Evolutionary conservation across 768 basidiomycete species (phyloP), one percentile per base, ranked within the genome.

Genomic region (Auricularia sp.): DNA sequence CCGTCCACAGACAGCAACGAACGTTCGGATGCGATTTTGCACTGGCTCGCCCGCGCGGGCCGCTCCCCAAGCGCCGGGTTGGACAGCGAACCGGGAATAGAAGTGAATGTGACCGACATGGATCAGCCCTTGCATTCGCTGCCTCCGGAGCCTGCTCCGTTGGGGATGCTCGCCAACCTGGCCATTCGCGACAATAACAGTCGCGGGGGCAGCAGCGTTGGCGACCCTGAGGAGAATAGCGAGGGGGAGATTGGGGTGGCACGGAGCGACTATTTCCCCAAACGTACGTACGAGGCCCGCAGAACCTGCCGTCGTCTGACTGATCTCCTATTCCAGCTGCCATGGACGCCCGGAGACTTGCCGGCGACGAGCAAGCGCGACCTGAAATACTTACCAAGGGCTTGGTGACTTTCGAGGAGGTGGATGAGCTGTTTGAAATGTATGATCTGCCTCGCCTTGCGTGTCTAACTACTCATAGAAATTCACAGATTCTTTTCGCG

Each of bases 381-480:
- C 91, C 91, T 0, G 90, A 91, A 69, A 91, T 93, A 64, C 71
- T 93, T 51, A 82, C 90, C 1, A 90, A 91, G 68, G 88, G 88
- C 10, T 75, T 93, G 23, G 88, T 93, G 42, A 85, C 84, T 1
- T 83, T 87, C 0, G 83, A 83, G 59, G 91, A 93, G 66, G 90
- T 92, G 2, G 87, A 91, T 65, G 86, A 86, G 67, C 74, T 93
- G n/a, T 93, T 93, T 68, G 80, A 89, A 39, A 90, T 93, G 88
- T 91, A 68, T 36, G 90, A 80, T 3, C 39, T 35, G 6, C 34
- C 65, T 35, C 43, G 51, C 33, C 64, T 44, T 34, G 67, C 64
- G 12, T 61, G 18, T 29, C 23, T 61, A 34, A 18, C 8, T 66
- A 42, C 65, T 58, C 66, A 61, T 51, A 64, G 44, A 10, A 12